A percentile compares a stretch with the other conserved stretches of the same genome.
Conservation (phyloP, 768 basidiomycete genomes). For the Boletus rex-veris region DNA sequence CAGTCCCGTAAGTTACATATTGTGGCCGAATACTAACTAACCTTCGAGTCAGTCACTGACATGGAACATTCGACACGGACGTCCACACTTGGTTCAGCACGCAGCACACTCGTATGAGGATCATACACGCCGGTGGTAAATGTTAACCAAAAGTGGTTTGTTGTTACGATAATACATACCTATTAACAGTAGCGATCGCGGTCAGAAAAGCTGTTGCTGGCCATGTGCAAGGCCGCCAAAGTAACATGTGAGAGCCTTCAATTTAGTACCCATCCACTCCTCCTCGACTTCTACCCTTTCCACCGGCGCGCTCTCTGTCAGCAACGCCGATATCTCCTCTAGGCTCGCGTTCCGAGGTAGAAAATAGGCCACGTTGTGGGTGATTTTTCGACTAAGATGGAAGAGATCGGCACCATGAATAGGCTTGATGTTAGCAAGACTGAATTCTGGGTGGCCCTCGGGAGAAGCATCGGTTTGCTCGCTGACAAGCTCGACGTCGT, state of each 20-base stretch:
- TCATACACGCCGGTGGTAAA: background rate
- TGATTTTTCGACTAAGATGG: constrained; percentile 62
- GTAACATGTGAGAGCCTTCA: constrained; percentile 94
- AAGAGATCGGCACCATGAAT: constrained; percentile 85
- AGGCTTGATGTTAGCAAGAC: constrained; percentile 69
- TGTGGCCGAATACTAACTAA: no score
- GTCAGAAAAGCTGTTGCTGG: constrained; percentile 58
- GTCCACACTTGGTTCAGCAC: no score
- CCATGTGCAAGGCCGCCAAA: constrained; percentile 79
- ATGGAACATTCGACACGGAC: no score
- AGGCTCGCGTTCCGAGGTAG: constrained; percentile 80
- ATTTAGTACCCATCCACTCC: constrained; percentile 91
- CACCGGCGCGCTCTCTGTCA: constrained; percentile 17
- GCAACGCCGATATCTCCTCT: constrained; percentile 62
- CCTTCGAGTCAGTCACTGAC: no score
- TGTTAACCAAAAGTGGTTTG: background rate
- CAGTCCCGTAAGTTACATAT: no score
- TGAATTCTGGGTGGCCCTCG: constrained; percentile 52
- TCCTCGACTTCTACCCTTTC: constrained; percentile 90
- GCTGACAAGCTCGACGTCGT: background rate
- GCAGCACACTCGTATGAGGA: background rate
- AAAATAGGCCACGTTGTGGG: constrained; percentile 83
- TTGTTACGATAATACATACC: background rate
- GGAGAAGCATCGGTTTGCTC: background rate
- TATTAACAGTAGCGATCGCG: background rate